phyloP scores from a whole-genome alignment of 2,329 filamentous ascomycete species.

The Sphaerulina musiva region DNA sequence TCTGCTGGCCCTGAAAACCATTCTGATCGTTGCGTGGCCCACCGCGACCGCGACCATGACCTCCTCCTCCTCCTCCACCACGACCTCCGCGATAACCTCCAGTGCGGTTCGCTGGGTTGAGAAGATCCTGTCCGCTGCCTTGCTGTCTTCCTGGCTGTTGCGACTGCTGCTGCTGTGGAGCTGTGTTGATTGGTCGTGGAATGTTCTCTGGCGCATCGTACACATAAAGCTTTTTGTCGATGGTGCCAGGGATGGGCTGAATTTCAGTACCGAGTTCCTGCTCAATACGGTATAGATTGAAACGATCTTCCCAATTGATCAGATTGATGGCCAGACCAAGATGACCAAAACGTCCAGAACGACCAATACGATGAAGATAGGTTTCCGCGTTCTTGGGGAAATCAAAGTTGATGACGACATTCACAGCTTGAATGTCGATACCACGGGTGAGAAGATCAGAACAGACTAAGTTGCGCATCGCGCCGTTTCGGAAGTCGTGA shows the following conservation, averaged over 20 bases:
- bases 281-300: conserved; percentile 98
- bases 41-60: conserved; percentile 28
- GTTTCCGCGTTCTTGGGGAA: conserved; percentile 99
- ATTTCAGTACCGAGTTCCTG: conserved; percentile 96
- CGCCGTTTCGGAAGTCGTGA: conserved; percentile 97
- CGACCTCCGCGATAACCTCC: conserved; percentile 30
- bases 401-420: conserved; percentile 99
- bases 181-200: conserved; percentile 67
- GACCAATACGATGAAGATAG: conserved; percentile 95
- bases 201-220: conserved; percentile 96
- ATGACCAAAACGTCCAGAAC: conserved; percentile 94
- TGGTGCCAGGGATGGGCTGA: conserved; percentile 84
- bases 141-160: conserved; percentile 30
- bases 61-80: conserved; percentile 22
- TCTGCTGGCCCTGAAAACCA: conserved; percentile 29
- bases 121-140: conserved; percentile 32
- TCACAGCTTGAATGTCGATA: conserved; percentile 99
- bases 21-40: conserved; percentile 31
- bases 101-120: conserved; percentile 32
- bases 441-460: conserved; percentile 95
- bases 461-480: conserved; percentile 95
- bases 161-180: conserved; percentile 32
- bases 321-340: conserved; percentile 96
- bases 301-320: conserved; percentile 98
- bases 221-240: conserved; percentile 97